phyloP scores from a whole-genome alignment of 75 land plant genomes.

The Cryptomeria japonica region DNA sequence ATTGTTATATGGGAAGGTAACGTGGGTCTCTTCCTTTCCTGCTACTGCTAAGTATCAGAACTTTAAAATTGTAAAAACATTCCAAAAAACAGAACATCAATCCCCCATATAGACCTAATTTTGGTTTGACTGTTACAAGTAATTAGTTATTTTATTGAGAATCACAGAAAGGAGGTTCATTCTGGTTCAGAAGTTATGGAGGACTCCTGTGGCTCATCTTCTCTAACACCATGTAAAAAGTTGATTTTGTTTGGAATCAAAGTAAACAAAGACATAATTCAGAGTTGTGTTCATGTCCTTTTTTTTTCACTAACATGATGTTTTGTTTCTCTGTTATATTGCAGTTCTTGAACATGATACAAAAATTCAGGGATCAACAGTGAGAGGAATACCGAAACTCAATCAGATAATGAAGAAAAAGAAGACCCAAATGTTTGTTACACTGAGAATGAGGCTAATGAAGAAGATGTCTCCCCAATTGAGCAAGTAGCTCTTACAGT shows the following conservation, averaged over 20 bases:
- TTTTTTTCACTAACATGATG: background rate
- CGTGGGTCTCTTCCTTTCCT: too few relatives aligned
- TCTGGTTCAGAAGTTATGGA: background rate
- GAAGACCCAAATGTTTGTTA: background rate
- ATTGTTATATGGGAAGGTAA: too few relatives aligned
- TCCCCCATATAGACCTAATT: too few relatives aligned
- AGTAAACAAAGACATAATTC: background rate
- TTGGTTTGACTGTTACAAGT: too few relatives aligned
- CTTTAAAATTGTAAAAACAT: too few relatives aligned
- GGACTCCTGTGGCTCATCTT: background rate
- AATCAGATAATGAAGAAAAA: background rate
- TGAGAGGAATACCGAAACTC: background rate
- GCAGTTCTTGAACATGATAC: background rate
- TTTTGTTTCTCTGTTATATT: background rate
- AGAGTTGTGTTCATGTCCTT: background rate
- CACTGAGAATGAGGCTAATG: background rate
- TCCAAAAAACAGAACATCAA: too few relatives aligned
- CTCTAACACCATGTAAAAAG: background rate
- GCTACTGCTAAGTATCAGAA: too few relatives aligned
- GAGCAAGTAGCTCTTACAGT: constrained; percentile 50
- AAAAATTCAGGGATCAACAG: background rate
- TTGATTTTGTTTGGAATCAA: background rate
- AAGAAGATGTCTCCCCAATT: constrained; percentile 29
- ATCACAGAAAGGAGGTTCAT: background rate
- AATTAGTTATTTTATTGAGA: too few relatives aligned